Evolutionary conservation across 225 moss, liverwort and hornwort genomes (phyloP).

Genomic region (Thuidium tamariscinum): DNA sequence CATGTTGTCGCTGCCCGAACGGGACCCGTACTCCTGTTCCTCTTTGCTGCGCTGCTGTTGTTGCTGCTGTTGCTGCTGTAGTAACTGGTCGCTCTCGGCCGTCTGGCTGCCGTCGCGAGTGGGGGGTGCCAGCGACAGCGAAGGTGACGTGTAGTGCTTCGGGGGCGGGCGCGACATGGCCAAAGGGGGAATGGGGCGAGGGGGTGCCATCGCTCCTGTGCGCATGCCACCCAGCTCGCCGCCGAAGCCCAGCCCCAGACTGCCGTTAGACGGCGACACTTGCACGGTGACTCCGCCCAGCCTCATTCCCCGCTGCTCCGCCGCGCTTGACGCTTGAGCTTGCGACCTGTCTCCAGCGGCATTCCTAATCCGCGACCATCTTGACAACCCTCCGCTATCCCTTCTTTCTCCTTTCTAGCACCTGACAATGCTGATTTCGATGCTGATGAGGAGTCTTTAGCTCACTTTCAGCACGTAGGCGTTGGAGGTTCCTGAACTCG

Average conservation of each 20-base stretch:
- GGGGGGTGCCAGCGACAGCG: conserved; percentile 72
- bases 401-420: too few relatives aligned
- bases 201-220: conserved; percentile 7
- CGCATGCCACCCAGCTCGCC: background rate
- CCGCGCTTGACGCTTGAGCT: background rate
- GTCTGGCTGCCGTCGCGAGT: conserved; percentile 71
- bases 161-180: conserved; percentile 66
- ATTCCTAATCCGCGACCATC: conserved; percentile 15
- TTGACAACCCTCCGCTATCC: background rate
- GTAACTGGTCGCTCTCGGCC: conserved; percentile 61
- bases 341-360: background rate
- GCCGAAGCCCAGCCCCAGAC: conserved; percentile 43
- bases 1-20: conserved; percentile 92
- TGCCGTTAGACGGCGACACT: conserved; percentile 54
- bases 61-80: conserved; percentile 3
- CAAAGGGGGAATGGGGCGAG: conserved; percentile 71
- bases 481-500: too few relatives aligned
- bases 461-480: too few relatives aligned
- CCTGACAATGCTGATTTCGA: background rate
- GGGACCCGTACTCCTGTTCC: conserved; percentile 66
- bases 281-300: conserved; percentile 78
- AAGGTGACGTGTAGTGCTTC: conserved; percentile 72
- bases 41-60: conserved; percentile 36
- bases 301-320: conserved; percentile 47
- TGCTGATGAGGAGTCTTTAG: too few relatives aligned